Percentiles rank a stretch among this genome's conserved stretches.
Evolutionary conservation across 2,329 filamentous ascomycete genomes (phyloP).

Genomic region (Lachnellula occidentalis): DNA sequence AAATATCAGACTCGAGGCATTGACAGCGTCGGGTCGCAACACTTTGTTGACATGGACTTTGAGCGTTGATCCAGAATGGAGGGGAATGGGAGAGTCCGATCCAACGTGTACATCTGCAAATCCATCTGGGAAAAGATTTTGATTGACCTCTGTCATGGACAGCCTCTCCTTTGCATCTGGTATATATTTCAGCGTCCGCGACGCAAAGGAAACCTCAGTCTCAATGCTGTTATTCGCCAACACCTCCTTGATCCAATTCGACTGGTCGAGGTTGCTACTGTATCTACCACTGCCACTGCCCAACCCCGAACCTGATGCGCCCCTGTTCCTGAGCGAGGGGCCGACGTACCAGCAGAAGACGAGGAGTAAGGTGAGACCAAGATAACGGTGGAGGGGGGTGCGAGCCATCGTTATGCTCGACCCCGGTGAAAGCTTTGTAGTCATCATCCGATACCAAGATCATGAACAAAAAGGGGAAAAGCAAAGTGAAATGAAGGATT

Average conservation of each 20-base stretch:
- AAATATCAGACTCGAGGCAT: conserved; percentile 53
- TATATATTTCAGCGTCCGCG: conserved; percentile 27
- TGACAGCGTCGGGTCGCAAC: conserved; percentile 44
- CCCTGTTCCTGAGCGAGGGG: conserved; percentile 11
- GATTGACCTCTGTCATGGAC: conserved; percentile 22
- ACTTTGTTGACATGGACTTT: conserved; percentile 34
- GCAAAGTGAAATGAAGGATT: neutral
- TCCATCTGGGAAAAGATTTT: conserved; percentile 22
- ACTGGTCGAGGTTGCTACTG: conserved; percentile 11
- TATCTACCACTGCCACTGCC: neutral
- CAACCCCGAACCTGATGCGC: neutral
- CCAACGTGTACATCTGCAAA: conserved; percentile 21
- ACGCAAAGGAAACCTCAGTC: conserved; percentile 25
- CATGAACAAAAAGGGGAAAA: neutral
- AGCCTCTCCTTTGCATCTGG: conserved; percentile 23
- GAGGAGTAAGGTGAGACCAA: conserved; percentile 14
- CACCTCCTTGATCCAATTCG: conserved; percentile 20
- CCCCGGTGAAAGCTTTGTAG: neutral
- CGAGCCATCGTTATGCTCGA: conserved; percentile 16
- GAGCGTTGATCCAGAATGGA: conserved; percentile 20
- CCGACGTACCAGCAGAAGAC: conserved; percentile 13
- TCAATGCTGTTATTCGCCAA: conserved; percentile 24
- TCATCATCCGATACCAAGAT: no score
- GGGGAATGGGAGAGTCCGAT: conserved; percentile 1
- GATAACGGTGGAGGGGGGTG: conserved; percentile 18